Evolutionary conservation across 1,284 basidiomycete species (phyloP).

Genomic region (Laetiporus sulphureus): DNA sequence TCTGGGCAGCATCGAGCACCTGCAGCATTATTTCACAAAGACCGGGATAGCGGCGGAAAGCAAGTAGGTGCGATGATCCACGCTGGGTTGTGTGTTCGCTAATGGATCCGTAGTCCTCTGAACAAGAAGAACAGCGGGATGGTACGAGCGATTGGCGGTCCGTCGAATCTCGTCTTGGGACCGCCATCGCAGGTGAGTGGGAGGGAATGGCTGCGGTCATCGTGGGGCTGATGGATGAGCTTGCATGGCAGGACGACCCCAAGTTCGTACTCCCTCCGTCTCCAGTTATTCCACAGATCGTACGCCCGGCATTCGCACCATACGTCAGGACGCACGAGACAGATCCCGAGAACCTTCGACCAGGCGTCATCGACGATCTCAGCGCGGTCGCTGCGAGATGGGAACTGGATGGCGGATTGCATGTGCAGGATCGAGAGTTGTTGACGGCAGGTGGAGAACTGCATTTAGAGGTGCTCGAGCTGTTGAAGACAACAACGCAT

Average conservation of each 20-base stretch:
- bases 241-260: slow-evolving; percentile 24
- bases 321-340: slow-evolving; percentile 59
- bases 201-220: no score
- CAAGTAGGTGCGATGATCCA: slow-evolving; percentile 42
- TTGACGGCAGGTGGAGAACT: slow-evolving; percentile 19
- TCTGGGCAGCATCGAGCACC: slow-evolving; percentile 78
- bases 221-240: no score
- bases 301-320: slow-evolving; percentile 39
- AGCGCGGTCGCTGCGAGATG: slow-evolving; percentile 51
- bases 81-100: slow-evolving; percentile 8
- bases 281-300: slow-evolving; percentile 44
- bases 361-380: slow-evolving; percentile 67
- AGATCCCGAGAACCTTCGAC: slow-evolving; percentile 65
- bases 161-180: slow-evolving; percentile 33
- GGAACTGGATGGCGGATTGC: slow-evolving; percentile 31
- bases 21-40: slow-evolving; percentile 87
- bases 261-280: slow-evolving; percentile 66
- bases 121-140: slow-evolving; percentile 53
- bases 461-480: slow-evolving; percentile 50
- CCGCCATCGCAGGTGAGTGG: slow-evolving; percentile 31
- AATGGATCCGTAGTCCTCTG: slow-evolving; percentile 34
- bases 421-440: slow-evolving; percentile 13
- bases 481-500: slow-evolving; percentile 69
- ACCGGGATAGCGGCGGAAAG: slow-evolving; percentile 67
- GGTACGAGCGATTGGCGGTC: slow-evolving; percentile 68